Evolutionary conservation across 139 green algal species (phyloP), one percentile per base, ranked within the genome.

Genomic region (Chlorella sp.): DNA sequence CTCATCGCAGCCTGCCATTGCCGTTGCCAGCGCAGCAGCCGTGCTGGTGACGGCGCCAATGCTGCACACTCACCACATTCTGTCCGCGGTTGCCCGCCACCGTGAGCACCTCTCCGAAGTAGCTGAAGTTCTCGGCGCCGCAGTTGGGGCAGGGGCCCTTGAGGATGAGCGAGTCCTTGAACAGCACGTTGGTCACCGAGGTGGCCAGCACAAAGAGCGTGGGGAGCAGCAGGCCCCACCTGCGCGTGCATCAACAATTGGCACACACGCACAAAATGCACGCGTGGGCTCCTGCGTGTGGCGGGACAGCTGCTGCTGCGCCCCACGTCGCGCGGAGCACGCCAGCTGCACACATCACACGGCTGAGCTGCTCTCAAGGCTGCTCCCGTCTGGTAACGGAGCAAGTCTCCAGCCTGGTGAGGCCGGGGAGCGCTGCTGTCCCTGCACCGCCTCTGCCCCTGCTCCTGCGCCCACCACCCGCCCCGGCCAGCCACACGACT

Each of bases 51-150:
- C n/a, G n/a, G n/a, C n/a, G n/a, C n/a, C n/a, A n/a, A n/a, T n/a
- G n/a, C n/a, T n/a, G n/a, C n/a, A n/a, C 61, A 51, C 67, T 1
- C 49, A 94, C 34, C 0, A 66, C 33, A 42, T 88, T 95, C 49
- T 74, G 62, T n/a, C 88, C 85, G 1, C 86, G 78, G 72, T 82
- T 87, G 73, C 91, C 91, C 4, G 82, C 29, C 5, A 97, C 84
- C 0, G 82, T 92, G 32, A 97, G 80, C 30, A 97, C 90, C 34
- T 94, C 88, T 0, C 92, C 92, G 82, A 97, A 97, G 82, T 94
- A 97, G 5, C 85, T 87, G 65, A 77, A 83, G 74, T 87, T 91
- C 27, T 89, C 70, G 0, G 83, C 80, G 62, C 83, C 82, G 77
- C 92, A 97, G 75, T 89, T 91, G 66, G 92, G 91, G 85, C 92